Evolutionary conservation across 805 yeast species (phyloP).

Genomic region (Phaffomyces opuntiae): DNA sequence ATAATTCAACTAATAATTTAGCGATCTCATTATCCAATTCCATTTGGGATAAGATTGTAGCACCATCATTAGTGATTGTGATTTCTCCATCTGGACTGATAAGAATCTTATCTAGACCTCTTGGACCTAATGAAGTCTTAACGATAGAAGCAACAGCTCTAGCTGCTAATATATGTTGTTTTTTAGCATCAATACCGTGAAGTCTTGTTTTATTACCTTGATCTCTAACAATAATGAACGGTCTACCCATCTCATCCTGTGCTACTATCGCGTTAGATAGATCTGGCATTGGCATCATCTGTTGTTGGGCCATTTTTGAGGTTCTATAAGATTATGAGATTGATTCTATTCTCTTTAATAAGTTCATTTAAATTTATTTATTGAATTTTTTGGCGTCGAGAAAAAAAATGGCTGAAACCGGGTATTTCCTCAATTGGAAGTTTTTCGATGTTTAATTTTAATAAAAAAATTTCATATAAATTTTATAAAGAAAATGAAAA

Average conservation of each 20-base stretch:
- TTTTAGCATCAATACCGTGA: slow-evolving; percentile 73
- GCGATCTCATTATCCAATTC: slow-evolving; percentile 95
- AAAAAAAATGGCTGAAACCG: background rate
- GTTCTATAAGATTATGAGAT: background rate
- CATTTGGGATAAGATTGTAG: slow-evolving; percentile 93
- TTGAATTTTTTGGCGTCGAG: slow-evolving; percentile 5
- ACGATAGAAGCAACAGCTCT: slow-evolving; percentile 89
- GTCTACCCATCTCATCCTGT: slow-evolving; percentile 99
- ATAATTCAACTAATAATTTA: slow-evolving; percentile 85
- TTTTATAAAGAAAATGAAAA: background rate
- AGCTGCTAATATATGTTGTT: slow-evolving; percentile 90
- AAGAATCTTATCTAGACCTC: slow-evolving; percentile 96
- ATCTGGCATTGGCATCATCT: slow-evolving; percentile 62
- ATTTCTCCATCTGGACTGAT: slow-evolving; percentile 96
- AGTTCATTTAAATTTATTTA: background rate
- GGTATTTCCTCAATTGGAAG: background rate
- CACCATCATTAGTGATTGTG: slow-evolving; percentile 97
- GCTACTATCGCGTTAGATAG: slow-evolving; percentile 98
- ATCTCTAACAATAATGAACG: slow-evolving; percentile 94
- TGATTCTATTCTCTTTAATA: background rate
- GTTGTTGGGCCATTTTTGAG: slow-evolving; percentile 27
- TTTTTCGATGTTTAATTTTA: background rate
- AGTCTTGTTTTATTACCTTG: slow-evolving; percentile 56
- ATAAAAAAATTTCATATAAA: slow-evolving; percentile 3
- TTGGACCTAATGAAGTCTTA: slow-evolving; percentile 91